A percentile compares a stretch with the other conserved stretches of the same genome.
Evolutionary conservation across 768 basidiomycete species (phyloP).

Genomic region (Lactarius sanguifluus): DNA sequence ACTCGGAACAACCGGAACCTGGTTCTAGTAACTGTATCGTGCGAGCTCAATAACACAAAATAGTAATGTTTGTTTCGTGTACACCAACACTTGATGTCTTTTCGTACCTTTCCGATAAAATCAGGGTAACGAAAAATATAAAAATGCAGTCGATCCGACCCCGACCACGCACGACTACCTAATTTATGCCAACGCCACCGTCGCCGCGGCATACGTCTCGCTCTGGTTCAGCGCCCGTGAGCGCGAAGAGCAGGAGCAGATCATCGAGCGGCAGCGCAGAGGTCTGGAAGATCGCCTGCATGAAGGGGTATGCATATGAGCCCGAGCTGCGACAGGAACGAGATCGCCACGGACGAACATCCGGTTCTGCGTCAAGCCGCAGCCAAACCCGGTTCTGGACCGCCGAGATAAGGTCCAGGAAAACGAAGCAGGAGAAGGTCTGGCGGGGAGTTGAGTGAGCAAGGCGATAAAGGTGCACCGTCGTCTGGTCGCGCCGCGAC

Average conservation of each 20-base stretch:
- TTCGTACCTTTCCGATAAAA: too few relatives aligned
- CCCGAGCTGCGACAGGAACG: slow-evolving; percentile 78
- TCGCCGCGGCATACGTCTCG: slow-evolving; percentile 48
- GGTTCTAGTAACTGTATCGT: too few relatives aligned
- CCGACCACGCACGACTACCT: not conserved
- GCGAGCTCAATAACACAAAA: too few relatives aligned
- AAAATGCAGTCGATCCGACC: not conserved
- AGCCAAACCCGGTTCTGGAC: slow-evolving; percentile 91
- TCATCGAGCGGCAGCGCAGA: slow-evolving; percentile 71
- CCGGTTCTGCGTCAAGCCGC: slow-evolving; percentile 77
- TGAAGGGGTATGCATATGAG: slow-evolving; percentile 79
- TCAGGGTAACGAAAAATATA: too few relatives aligned
- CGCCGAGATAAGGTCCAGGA: slow-evolving; percentile 94
- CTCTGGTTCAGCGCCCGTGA: slow-evolving; percentile 61
- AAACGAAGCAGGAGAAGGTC: slow-evolving; percentile 97
- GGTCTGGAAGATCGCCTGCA: slow-evolving; percentile 94
- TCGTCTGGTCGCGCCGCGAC: slow-evolving; percentile 89
- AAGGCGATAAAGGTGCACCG: slow-evolving; percentile 50
- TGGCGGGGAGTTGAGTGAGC: slow-evolving; percentile 35
- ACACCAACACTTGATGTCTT: too few relatives aligned
- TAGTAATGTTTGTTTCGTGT: not conserved
- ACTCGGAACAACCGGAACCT: too few relatives aligned
- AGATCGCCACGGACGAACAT: slow-evolving; percentile 90
- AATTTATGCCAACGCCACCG: slow-evolving; percentile 49
- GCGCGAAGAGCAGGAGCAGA: slow-evolving; percentile 63